These are phyloP conservation scores for Trichoderma afroharzianum DNA, from an alignment of 2,329 filamentous ascomycete species.

Conservation along the genomic window DNA sequence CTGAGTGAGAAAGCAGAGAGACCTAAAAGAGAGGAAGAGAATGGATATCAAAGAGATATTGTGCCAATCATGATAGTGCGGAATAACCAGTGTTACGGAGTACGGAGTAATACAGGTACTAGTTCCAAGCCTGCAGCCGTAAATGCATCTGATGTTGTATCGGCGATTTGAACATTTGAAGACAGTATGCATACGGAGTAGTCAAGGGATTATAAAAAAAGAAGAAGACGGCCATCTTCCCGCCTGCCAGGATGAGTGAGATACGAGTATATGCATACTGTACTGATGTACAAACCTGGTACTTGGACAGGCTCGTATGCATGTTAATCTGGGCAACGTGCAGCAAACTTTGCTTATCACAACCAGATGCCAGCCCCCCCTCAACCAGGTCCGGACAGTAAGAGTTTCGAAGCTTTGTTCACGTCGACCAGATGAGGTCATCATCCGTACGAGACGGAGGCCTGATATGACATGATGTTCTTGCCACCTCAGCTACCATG, in stretches of 20 bases:
- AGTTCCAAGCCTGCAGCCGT: neutral
- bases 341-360: neutral
- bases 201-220: neutral
- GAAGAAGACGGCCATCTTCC: neutral
- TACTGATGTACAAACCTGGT: neutral
- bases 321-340: neutral
- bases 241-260: neutral
- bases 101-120: neutral
- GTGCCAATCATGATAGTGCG: neutral
- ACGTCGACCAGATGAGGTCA: slow-evolving; percentile 4
- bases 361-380: neutral
- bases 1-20: slow-evolving; percentile 1
- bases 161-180: neutral
- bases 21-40: neutral
- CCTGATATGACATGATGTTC: slow-evolving; percentile 5
- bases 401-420: slow-evolving; percentile 1
- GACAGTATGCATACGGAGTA: neutral
- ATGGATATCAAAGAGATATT: neutral
- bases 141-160: neutral
- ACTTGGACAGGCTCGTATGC: neutral
- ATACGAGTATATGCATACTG: neutral
- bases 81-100: neutral
- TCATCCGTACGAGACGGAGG: slow-evolving; percentile 2
- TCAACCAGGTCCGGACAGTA: neutral
- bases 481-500: slow-evolving; percentile 12